Evolutionary conservation across 352 stramenopile species (phyloP).

Genomic region (Phytopythium cucurbitacearum): DNA sequence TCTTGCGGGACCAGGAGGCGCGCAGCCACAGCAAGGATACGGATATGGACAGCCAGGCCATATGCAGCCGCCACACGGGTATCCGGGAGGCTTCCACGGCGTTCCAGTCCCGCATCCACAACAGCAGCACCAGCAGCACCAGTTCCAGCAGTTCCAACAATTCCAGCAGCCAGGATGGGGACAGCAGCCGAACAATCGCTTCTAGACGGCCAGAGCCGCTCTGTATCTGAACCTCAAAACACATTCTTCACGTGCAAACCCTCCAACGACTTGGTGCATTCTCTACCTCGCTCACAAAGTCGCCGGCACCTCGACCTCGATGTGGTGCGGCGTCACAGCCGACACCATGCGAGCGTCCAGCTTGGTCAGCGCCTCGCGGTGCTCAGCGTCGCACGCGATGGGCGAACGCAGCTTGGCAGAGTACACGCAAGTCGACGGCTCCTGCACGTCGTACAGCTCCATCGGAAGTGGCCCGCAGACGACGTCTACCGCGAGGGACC

Average conservation of each 20-base stretch:
- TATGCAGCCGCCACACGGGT: slow-evolving; percentile 7
- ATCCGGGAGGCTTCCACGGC: slow-evolving; percentile 7
- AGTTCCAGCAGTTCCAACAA: slow-evolving; percentile 24
- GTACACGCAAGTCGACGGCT: slow-evolving; percentile 87
- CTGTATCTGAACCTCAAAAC: neutral
- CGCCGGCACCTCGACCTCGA: slow-evolving; percentile 59
- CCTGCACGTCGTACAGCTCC: slow-evolving; percentile 67
- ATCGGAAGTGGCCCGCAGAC: slow-evolving; percentile 63
- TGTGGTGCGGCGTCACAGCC: slow-evolving; percentile 35
- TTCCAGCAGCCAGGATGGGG: slow-evolving; percentile 10
- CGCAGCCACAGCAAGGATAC: slow-evolving; percentile 7
- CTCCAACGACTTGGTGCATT: slow-evolving; percentile 1
- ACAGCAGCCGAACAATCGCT: slow-evolving; percentile 23
- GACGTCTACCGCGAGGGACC: slow-evolving; percentile 72
- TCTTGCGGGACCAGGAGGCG: slow-evolving; percentile 22
- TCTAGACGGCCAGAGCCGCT: slow-evolving; percentile 7
- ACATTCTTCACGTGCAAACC: slow-evolving; percentile 6
- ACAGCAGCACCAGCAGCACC: slow-evolving; percentile 22
- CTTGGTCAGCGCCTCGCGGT: slow-evolving; percentile 25
- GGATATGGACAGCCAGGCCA: slow-evolving; percentile 8
- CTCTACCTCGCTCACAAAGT: no score
- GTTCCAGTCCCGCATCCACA: no score
- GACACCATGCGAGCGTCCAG: slow-evolving; percentile 10
- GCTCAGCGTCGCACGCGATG: slow-evolving; percentile 47
- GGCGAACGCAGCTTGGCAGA: slow-evolving; percentile 74